phyloP scores from a whole-genome alignment of 2,329 filamentous ascomycete genomes.

The Aspergillus eucalypticola region DNA sequence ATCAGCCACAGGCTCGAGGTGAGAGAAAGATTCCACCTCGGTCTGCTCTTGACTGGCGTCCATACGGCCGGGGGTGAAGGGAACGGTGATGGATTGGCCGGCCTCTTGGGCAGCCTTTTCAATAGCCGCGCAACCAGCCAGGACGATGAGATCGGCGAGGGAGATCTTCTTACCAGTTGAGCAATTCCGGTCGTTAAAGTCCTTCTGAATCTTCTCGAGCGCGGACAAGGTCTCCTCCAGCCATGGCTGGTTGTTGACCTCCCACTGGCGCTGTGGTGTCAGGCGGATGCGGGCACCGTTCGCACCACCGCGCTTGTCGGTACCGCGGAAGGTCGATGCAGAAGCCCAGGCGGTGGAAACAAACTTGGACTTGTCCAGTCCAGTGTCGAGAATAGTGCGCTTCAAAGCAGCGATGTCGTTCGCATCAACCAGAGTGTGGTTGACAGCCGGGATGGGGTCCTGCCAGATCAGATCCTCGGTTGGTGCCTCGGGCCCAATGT shows the following conservation, averaged over 20 bases:
- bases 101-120: slow-evolving; percentile 64
- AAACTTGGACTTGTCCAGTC: slow-evolving; percentile 61
- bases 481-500: slow-evolving; percentile 73
- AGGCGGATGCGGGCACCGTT: slow-evolving; percentile 78
- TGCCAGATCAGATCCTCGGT: slow-evolving; percentile 72
- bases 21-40: slow-evolving; percentile 62
- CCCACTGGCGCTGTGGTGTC: slow-evolving; percentile 69
- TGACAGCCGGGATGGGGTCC: slow-evolving; percentile 65
- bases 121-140: slow-evolving; percentile 69
- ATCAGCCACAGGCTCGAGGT: slow-evolving; percentile 70
- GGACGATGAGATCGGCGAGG: slow-evolving; percentile 75
- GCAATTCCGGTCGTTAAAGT: slow-evolving; percentile 57
- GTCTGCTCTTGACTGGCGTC: slow-evolving; percentile 74
- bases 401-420: slow-evolving; percentile 67
- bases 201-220: slow-evolving; percentile 65
- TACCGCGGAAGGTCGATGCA: slow-evolving; percentile 70
- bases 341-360: slow-evolving; percentile 69
- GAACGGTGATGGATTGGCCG: slow-evolving; percentile 56
- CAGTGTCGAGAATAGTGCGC: slow-evolving; percentile 65
- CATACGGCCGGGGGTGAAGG: slow-evolving; percentile 71
- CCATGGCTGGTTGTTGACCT: slow-evolving; percentile 71
- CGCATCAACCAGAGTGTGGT: slow-evolving; percentile 62
- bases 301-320: slow-evolving; percentile 80
- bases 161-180: slow-evolving; percentile 69
- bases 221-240: slow-evolving; percentile 62